These are phyloP conservation scores for Phytophthora megakarya DNA, from an alignment of 352 stramenopile genomes.

Conservation along the genomic window DNA sequence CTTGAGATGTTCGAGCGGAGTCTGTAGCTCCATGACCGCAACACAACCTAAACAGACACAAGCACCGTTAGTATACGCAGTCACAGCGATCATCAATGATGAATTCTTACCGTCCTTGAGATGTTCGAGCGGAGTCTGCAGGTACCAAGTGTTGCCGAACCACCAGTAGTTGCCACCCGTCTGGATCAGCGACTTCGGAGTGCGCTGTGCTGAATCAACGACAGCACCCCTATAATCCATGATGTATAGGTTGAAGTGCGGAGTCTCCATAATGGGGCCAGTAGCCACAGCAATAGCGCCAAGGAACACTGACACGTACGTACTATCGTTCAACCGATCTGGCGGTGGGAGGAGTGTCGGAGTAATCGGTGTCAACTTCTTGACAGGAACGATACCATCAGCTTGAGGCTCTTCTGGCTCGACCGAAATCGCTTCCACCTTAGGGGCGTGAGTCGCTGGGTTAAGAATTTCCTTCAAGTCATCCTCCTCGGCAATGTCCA, in stretches of 20 bases:
- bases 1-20: constrained; percentile 87
- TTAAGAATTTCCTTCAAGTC: constrained; percentile 82
- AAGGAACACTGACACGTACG: constrained; percentile 88
- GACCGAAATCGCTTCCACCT: constrained; percentile 35
- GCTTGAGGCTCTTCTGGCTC: constrained; percentile 30
- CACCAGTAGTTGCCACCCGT: constrained; percentile 87
- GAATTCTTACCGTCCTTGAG: constrained; percentile 77
- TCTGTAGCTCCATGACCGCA: constrained; percentile 85
- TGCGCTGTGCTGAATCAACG: constrained; percentile 76
- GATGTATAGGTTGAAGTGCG: constrained; percentile 88
- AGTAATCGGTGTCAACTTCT: constrained; percentile 26
- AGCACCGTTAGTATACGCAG: constrained; percentile 8
- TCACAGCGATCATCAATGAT: not conserved
- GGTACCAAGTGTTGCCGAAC: constrained; percentile 90
- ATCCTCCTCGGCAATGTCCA: constrained; percentile 79
- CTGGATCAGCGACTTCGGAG: constrained; percentile 87
- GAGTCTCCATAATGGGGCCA: constrained; percentile 86
- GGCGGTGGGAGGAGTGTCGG: constrained; percentile 58
- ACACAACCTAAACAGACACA: constrained; percentile 64
- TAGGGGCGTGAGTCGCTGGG: constrained; percentile 45
- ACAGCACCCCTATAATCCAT: constrained; percentile 75
- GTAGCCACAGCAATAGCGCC: constrained; percentile 81
- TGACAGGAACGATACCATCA: constrained; percentile 26
- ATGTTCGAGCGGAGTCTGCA: constrained; percentile 85
- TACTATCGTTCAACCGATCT: constrained; percentile 70